Percentiles rank a stretch among this genome's conserved stretches.
phyloP scores from a whole-genome alignment of 331 rosid species.

The Rosa hybrid region DNA sequence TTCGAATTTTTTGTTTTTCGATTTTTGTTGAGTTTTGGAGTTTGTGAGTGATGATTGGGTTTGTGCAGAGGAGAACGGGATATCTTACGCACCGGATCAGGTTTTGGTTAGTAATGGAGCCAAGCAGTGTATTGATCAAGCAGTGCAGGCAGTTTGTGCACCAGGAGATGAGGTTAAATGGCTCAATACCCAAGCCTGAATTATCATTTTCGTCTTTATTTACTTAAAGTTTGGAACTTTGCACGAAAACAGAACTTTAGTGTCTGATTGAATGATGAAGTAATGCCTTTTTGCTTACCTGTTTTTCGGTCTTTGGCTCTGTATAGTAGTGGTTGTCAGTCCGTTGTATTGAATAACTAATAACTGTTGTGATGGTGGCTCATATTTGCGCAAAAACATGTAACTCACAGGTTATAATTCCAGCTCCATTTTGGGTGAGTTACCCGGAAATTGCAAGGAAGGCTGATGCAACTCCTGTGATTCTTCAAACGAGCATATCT shows the following conservation, averaged over 20 bases:
- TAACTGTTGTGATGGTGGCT: background rate
- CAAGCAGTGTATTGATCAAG: slow-evolving; percentile 80
- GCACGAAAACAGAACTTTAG: too few relatives aligned
- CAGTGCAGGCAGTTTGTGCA: slow-evolving; percentile 79
- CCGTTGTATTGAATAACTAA: background rate
- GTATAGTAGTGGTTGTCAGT: background rate
- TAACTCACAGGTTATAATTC: slow-evolving; percentile 74
- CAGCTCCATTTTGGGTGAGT: slow-evolving; percentile 95
- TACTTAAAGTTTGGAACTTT: background rate
- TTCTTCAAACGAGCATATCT: slow-evolving; percentile 68
- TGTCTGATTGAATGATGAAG: background rate
- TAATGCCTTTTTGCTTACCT: background rate
- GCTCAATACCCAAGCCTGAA: background rate
- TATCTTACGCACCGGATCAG: slow-evolving; percentile 75
- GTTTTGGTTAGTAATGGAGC: slow-evolving; percentile 87
- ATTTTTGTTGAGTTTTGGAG: background rate
- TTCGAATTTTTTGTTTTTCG: background rate
- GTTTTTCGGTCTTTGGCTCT: background rate
- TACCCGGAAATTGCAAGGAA: slow-evolving; percentile 90
- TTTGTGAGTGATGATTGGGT: slow-evolving; percentile 12
- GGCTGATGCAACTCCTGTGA: slow-evolving; percentile 91
- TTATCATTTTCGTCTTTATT: background rate
- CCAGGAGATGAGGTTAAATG: slow-evolving; percentile 76
- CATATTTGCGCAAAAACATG: slow-evolving; percentile 8
- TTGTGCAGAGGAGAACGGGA: slow-evolving; percentile 75